Evolutionary conservation across 306 rosid species (phyloP), one percentile per base, ranked within the genome.

Genomic region (Coriaria nepalensis): DNA sequence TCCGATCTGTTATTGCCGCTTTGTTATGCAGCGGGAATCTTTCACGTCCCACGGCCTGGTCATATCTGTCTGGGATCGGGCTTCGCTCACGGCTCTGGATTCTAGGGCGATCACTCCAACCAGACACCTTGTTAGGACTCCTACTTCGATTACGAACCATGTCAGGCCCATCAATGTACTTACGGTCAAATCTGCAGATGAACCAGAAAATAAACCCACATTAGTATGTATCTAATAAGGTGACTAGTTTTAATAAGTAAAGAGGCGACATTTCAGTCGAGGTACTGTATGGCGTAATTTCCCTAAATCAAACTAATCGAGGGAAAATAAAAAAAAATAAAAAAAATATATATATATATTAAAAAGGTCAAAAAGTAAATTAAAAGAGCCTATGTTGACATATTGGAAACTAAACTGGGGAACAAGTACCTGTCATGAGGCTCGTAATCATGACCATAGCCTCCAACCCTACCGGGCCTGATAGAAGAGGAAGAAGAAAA

Each of bases 401-500:
- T 33, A 37, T 9, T 39, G 40, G 13, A 29, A 37, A 47, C 8
- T 40, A 7, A 7, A 42, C 1, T 20, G 29, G 29, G 29, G 1
- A 20, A 20, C 29, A 20, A 20, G 29, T 45, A 90, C 97, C 95
- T 84, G 60, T 86, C 78, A 8, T 59, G 79, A 0, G 75, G 66
- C 12, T 75, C 82, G 14, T 46, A 13, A 64, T 71, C 94, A 50
- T 14, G 71, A 5, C 82, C 87, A 52, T 74, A 87, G 4, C 80
- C 88, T 9, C 79, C 86, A 55, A 73, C 70, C 58, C 76, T 64
- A 9, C 77, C 87, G 39, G 59, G 29, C 29, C 29, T 20, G 1
- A 20, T 20, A 20, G 29, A 20, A 20, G 29, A 20, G 29, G 29
- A 20, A 20, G 29, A 20, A 20, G 86, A 55, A 46, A 52, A 54